A percentile compares a stretch with the other conserved stretches of the same genome.
Conservation (phyloP, 2,329 filamentous ascomycete species). For the Aureobasidium sp. region DNA sequence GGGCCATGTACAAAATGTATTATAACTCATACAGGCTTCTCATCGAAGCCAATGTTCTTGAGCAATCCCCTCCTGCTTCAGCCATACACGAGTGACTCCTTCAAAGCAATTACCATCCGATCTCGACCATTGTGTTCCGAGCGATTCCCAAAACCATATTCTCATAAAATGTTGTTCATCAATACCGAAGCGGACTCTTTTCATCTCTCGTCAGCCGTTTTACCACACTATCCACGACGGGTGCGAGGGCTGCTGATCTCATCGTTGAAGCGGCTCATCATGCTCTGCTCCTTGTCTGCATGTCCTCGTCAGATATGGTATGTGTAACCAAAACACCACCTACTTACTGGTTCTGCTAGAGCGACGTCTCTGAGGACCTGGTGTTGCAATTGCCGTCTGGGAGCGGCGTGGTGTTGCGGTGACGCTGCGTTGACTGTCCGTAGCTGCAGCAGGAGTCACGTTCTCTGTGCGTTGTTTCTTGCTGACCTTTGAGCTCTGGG, state of each 20-base stretch:
- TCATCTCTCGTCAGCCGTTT: neutral
- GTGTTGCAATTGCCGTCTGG: neutral
- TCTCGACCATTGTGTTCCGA: neutral
- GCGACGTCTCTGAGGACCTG: neutral
- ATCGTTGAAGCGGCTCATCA: conserved; percentile 8
- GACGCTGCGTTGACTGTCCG: neutral
- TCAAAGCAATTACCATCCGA: neutral
- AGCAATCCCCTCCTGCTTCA: neutral
- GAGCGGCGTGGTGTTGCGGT: neutral
- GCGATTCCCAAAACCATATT: neutral
- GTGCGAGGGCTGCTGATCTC: neutral
- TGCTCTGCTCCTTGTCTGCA: conserved; percentile 9
- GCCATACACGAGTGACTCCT: neutral
- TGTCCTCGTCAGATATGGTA: neutral
- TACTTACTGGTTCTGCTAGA: conserved; percentile 1
- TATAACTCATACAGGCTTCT: conserved; percentile 1
- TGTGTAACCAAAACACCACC: neutral
- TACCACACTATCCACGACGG: neutral
- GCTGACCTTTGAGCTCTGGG: neutral
- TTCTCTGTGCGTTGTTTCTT: neutral
- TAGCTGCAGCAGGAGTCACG: neutral
- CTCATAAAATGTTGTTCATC: neutral
- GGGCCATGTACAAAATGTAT: conserved; percentile 12
- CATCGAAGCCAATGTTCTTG: neutral
- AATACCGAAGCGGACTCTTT: neutral